Percentiles rank a stretch among this genome's conserved stretches.
phyloP scores from a whole-genome alignment of 768 basidiomycete species.

The Lactarius quietus region DNA sequence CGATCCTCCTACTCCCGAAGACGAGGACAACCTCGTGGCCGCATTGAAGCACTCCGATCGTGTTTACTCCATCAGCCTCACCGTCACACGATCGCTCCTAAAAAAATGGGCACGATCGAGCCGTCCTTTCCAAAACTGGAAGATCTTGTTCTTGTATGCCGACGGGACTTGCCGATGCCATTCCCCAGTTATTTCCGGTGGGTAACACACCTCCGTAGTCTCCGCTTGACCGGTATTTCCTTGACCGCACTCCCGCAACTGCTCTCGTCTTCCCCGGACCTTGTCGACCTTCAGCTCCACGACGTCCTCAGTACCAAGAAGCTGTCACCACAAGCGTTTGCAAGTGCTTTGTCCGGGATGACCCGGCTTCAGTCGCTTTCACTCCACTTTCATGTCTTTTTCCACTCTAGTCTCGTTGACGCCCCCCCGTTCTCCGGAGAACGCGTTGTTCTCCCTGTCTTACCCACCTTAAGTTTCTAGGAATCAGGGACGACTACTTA shows the following conservation, averaged over 20 bases:
- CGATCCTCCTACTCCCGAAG: neutral
- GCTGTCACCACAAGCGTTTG: too few relatives aligned
- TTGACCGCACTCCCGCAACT: neutral
- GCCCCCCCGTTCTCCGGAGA: neutral
- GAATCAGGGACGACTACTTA: neutral
- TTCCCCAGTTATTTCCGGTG: neutral
- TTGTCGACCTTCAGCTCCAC: neutral
- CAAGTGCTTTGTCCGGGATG: neutral
- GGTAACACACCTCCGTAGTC: neutral
- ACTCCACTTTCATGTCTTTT: neutral
- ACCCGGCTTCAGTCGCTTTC: neutral
- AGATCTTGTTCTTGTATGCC: neutral
- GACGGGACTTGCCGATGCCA: neutral
- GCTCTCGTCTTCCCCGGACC: neutral
- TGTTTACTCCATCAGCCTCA: neutral
- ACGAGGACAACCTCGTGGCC: neutral
- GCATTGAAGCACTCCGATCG: neutral
- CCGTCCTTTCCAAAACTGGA: neutral
- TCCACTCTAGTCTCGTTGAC: neutral
- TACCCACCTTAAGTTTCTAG: neutral
- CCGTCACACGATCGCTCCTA: neutral
- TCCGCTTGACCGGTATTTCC: neutral
- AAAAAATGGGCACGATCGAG: neutral
- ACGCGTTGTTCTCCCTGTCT: neutral
- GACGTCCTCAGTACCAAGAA: too few relatives aligned